phyloP scores from a whole-genome alignment of 345 rosid genomes.

The Clarkia xantiana region DNA sequence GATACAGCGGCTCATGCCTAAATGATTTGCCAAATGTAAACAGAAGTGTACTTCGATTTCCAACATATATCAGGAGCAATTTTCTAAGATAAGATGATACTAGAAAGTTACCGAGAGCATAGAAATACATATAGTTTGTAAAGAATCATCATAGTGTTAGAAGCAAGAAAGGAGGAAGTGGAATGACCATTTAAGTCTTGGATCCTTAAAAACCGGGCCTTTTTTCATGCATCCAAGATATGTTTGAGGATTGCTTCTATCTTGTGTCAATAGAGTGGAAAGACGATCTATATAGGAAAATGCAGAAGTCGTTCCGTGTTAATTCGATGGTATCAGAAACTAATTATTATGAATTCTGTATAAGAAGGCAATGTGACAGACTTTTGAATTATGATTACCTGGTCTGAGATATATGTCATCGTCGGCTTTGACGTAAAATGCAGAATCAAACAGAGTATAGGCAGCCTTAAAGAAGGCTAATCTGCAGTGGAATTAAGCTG shows the following conservation, averaged over 20 bases:
- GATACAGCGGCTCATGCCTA: slow-evolving; percentile 78
- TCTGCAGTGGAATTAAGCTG: slow-evolving; percentile 18
- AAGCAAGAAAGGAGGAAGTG: too few species aligned
- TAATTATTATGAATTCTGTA: too few species aligned
- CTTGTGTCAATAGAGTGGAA: slow-evolving; percentile 66
- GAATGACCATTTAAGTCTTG: slow-evolving; percentile 64
- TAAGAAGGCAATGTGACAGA: too few species aligned
- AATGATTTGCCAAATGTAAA: slow-evolving; percentile 4
- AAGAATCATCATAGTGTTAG: too few species aligned
- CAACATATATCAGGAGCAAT: too few species aligned
- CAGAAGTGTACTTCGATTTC: too few species aligned
- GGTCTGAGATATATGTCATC: slow-evolving; percentile 89
- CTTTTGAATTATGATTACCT: slow-evolving; percentile 24
- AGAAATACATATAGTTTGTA: too few species aligned
- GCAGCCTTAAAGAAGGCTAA: slow-evolving; percentile 87
- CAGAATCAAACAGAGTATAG: slow-evolving; percentile 64
- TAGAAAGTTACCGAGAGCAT: too few species aligned
- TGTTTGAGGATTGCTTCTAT: slow-evolving; percentile 63
- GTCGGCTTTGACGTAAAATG: slow-evolving; percentile 90
- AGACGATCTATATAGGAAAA: slow-evolving; percentile 38
- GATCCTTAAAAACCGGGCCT: slow-evolving; percentile 81
- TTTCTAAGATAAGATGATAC: too few species aligned
- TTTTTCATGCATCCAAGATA: slow-evolving; percentile 92
- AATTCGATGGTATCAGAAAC: too few species aligned
- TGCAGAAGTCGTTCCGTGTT: neutral